Evolutionary conservation across 495 filamentous ascomycete species (phyloP).

Genomic region (Daldinia childiae): DNA sequence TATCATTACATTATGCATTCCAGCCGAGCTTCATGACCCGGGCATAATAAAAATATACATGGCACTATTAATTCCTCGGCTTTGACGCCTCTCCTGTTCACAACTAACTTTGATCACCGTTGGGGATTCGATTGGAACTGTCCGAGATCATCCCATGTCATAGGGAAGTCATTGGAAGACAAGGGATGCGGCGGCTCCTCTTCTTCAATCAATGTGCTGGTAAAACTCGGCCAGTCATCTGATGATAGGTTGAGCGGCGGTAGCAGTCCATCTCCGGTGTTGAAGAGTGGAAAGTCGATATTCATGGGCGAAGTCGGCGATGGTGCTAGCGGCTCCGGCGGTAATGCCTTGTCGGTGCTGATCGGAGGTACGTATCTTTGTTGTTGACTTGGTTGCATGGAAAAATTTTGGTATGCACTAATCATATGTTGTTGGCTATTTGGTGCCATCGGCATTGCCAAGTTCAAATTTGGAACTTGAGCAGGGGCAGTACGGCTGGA

Average conservation of each 20-base stretch:
- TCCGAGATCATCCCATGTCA: slow-evolving; percentile 45
- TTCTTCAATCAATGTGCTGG: slow-evolving; percentile 45
- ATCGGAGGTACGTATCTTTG: slow-evolving; percentile 22
- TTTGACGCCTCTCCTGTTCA: not conserved
- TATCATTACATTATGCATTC: slow-evolving; percentile 39
- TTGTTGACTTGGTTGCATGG: slow-evolving; percentile 32
- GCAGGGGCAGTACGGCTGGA: slow-evolving; percentile 10
- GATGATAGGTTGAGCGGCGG: slow-evolving; percentile 35
- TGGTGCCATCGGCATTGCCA: slow-evolving; percentile 22
- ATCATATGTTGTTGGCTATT: slow-evolving; percentile 22
- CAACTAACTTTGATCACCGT: slow-evolving; percentile 8
- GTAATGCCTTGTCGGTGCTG: slow-evolving; percentile 43
- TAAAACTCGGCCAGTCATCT: slow-evolving; percentile 46
- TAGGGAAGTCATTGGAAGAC: slow-evolving; percentile 36
- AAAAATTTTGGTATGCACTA: slow-evolving; percentile 35
- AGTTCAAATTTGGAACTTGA: slow-evolving; percentile 25
- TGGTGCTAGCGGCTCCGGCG: slow-evolving; percentile 43
- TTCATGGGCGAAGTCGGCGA: slow-evolving; percentile 45
- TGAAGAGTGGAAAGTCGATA: slow-evolving; percentile 42
- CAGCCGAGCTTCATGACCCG: slow-evolving; percentile 33
- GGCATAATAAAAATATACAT: slow-evolving; percentile 31
- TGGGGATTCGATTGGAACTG: slow-evolving; percentile 27
- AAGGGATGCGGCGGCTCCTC: slow-evolving; percentile 34
- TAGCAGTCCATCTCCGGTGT: slow-evolving; percentile 25
- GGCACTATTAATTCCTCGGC: slow-evolving; percentile 11